Percentiles rank a stretch among this genome's conserved stretches.
These are phyloP conservation scores for Lagenaria siceraria DNA, from an alignment of 306 rosid species.

Conservation along the genomic window DNA sequence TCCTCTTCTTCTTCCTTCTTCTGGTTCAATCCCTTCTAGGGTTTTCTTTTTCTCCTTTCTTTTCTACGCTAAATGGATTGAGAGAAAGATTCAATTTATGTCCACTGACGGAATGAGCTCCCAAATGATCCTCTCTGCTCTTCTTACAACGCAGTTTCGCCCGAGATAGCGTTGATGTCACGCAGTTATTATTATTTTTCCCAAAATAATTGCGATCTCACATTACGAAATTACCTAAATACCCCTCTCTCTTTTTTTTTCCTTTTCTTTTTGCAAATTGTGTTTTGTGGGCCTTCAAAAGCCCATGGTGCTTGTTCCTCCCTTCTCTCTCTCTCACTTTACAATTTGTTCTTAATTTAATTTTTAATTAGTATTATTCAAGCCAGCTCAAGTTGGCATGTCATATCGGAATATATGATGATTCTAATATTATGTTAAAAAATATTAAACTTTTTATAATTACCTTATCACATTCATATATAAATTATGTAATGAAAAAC, in stretches of 20 bases:
- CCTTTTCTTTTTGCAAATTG: neutral
- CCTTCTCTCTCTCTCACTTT: neutral
- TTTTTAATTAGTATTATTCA: neutral
- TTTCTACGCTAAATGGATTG: neutral
- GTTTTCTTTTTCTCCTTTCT: neutral
- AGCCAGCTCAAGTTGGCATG: neutral
- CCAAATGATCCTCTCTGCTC: neutral
- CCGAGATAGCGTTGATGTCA: conserved; percentile 8
- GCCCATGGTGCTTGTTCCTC: neutral
- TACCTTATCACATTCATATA: neutral
- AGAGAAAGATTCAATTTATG: neutral
- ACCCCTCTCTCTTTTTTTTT: neutral
- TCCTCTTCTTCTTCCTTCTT: neutral
- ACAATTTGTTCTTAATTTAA: neutral
- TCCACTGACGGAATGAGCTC: neutral
- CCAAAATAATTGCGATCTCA: neutral
- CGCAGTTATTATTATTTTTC: conserved; percentile 4
- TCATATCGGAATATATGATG: neutral
- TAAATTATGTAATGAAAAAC: neutral
- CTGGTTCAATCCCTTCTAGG: neutral
- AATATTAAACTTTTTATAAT: neutral
- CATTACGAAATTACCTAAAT: neutral
- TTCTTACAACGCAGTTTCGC: neutral
- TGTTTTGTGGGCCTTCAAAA: neutral
- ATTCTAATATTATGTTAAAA: neutral